Conservation (phyloP, 805 yeast species). For the Saccharomycopsis babjevae region DNA sequence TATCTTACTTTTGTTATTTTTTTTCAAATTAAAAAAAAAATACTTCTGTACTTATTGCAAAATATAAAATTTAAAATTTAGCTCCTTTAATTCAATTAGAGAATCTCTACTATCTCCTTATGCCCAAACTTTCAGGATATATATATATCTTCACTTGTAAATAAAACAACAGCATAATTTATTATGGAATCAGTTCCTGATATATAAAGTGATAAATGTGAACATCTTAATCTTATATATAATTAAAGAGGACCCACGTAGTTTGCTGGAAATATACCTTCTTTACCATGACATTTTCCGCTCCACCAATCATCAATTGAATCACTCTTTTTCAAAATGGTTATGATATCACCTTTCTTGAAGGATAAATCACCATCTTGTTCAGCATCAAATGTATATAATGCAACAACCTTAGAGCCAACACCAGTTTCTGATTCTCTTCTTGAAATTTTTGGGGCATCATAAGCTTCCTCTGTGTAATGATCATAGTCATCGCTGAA, state of each 20-base stretch:
- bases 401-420: slow-evolving; percentile 79
- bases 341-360: slow-evolving; percentile 88
- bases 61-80: no score
- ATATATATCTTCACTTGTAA: background rate
- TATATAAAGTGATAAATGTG: background rate
- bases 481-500: slow-evolving; percentile 31
- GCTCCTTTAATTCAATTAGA: no score
- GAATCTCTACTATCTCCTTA: no score
- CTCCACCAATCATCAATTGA: slow-evolving; percentile 99
- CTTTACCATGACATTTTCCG: slow-evolving; percentile 70
- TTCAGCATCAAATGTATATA: slow-evolving; percentile 83
- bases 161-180: background rate
- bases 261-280: slow-evolving; percentile 96
- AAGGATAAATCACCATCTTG: slow-evolving; percentile 89
- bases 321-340: slow-evolving; percentile 74
- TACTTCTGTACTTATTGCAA: no score
- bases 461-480: slow-evolving; percentile 27
- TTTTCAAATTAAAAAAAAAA: no score
- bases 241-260: slow-evolving; percentile 57
- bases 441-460: slow-evolving; percentile 6
- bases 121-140: no score
- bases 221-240: background rate
- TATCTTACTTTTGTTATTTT: no score
- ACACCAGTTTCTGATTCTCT: slow-evolving; percentile 16
- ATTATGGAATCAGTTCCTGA: background rate